Percentiles rank a stretch among this genome's conserved stretches.
These are phyloP conservation scores for Lizanozyma gosingica DNA, from an alignment of 1,139 yeast species.

Conservation along the genomic window DNA sequence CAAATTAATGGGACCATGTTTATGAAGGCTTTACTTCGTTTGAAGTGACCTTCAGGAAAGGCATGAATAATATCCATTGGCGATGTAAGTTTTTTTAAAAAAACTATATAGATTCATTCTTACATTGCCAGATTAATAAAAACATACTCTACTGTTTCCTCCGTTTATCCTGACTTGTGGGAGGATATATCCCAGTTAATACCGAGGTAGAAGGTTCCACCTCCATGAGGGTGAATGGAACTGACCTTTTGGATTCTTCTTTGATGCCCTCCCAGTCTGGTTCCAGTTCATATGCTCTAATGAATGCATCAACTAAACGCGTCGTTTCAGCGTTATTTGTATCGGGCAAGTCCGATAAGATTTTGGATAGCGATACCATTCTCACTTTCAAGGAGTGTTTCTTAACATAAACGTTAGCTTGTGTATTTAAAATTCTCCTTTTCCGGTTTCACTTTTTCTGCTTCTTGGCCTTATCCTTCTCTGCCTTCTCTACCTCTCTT, in stretches of 20 bases:
- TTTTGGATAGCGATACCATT: background rate
- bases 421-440: too few species aligned
- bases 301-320: background rate
- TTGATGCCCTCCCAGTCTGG: background rate
- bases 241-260: background rate
- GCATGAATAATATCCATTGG: too few species aligned
- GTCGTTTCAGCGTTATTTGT: background rate
- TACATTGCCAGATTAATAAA: background rate
- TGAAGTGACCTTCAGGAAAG: too few species aligned
- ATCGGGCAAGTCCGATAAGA: background rate
- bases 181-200: background rate
- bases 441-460: conserved; percentile 3
- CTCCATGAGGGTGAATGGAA: background rate
- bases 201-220: background rate
- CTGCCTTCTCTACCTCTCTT: conserved; percentile 60
- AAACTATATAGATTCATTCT: too few species aligned
- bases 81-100: too few species aligned
- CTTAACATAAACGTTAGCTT: too few species aligned
- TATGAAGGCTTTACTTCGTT: too few species aligned
- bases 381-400: background rate
- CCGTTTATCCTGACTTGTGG: background rate
- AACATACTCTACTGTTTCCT: background rate
- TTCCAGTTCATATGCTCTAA: background rate
- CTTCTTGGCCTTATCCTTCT: conserved; percentile 21
- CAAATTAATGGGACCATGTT: conserved; percentile 18